A percentile compares a stretch with the other conserved stretches of the same genome.
phyloP scores from a whole-genome alignment of 805 yeast species.

The Vanderwaltozyma polyspora region DNA sequence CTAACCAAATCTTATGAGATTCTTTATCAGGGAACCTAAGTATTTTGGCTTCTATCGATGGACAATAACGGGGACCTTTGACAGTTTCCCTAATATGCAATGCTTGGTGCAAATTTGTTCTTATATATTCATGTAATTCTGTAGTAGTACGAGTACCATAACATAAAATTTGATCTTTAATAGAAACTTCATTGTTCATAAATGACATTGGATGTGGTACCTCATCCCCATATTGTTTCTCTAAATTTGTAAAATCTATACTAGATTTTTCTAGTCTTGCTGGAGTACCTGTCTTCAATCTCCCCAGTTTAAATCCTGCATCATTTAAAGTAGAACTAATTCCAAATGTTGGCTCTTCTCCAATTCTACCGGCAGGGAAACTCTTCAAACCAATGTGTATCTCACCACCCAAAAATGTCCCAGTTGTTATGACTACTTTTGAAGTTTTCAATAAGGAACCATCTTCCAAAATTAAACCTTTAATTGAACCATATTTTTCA shows the following conservation, averaged over 20 bases:
- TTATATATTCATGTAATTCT: conserved; percentile 57
- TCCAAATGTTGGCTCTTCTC: conserved; percentile 87
- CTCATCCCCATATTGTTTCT: conserved; percentile 65
- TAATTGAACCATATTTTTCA: conserved; percentile 23
- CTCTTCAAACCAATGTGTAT: conserved; percentile 78
- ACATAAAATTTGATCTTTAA: conserved; percentile 54
- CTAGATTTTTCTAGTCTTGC: conserved; percentile 69
- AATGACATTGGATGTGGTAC: conserved; percentile 89
- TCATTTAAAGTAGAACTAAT: conserved; percentile 64
- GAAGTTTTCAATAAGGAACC: conserved; percentile 50
- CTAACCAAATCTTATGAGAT: conserved; percentile 83
- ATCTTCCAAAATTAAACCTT: conserved; percentile 63
- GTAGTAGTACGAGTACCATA: conserved; percentile 71
- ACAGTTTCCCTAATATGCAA: conserved; percentile 89
- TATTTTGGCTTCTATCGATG: conserved; percentile 86
- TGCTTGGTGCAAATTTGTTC: conserved; percentile 64
- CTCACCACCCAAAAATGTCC: conserved; percentile 90
- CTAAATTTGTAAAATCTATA: conserved; percentile 54
- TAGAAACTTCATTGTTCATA: conserved; percentile 56
- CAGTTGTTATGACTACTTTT: conserved; percentile 83
- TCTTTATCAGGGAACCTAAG: conserved; percentile 67
- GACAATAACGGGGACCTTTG: conserved; percentile 95
- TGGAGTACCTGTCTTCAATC: conserved; percentile 96
- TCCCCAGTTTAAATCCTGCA: conserved; percentile 74
- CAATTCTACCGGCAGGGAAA: conserved; percentile 87